Evolutionary conservation across 768 basidiomycete genomes (phyloP).

Genomic region (Boletales sp.): DNA sequence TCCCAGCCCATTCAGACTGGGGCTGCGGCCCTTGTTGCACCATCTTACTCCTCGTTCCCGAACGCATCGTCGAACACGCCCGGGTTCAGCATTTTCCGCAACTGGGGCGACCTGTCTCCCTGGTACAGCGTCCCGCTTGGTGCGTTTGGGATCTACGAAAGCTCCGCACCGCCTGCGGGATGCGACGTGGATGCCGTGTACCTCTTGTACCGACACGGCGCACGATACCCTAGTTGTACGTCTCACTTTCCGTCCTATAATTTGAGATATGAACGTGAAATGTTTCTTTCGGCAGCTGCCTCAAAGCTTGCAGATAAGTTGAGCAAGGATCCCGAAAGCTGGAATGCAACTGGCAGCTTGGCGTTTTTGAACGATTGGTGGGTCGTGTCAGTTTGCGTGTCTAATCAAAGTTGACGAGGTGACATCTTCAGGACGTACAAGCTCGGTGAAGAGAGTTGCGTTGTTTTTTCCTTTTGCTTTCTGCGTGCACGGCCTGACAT

Average conservation of each 20-base stretch:
- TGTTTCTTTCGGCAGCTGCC: slow-evolving; percentile 44
- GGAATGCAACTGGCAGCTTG: slow-evolving; percentile 64
- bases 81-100: slow-evolving; percentile 63
- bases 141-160: slow-evolving; percentile 70
- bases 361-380: slow-evolving; percentile 83
- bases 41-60: slow-evolving; percentile 30
- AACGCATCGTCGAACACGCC: slow-evolving; percentile 13
- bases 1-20: slow-evolving; percentile 73
- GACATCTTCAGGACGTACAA: slow-evolving; percentile 68
- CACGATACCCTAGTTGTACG: slow-evolving; percentile 68
- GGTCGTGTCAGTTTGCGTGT: slow-evolving; percentile 12
- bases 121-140: slow-evolving; percentile 73
- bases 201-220: slow-evolving; percentile 80
- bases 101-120: slow-evolving; percentile 83
- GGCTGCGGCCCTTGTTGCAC: slow-evolving; percentile 59
- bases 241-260: slow-evolving; percentile 7
- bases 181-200: slow-evolving; percentile 75
- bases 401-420: background rate
- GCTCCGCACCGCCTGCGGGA: slow-evolving; percentile 62
- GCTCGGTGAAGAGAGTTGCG: slow-evolving; percentile 77
- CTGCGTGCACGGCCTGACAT: background rate
- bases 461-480: background rate
- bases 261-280: too few relatives aligned
- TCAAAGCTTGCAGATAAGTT: slow-evolving; percentile 54
- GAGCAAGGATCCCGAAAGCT: slow-evolving; percentile 49